A percentile compares a stretch with the other conserved stretches of the same genome.
Evolutionary conservation across 2,329 filamentous ascomycete genomes (phyloP).

Genomic region (Rhytidhysteron rufulum): DNA sequence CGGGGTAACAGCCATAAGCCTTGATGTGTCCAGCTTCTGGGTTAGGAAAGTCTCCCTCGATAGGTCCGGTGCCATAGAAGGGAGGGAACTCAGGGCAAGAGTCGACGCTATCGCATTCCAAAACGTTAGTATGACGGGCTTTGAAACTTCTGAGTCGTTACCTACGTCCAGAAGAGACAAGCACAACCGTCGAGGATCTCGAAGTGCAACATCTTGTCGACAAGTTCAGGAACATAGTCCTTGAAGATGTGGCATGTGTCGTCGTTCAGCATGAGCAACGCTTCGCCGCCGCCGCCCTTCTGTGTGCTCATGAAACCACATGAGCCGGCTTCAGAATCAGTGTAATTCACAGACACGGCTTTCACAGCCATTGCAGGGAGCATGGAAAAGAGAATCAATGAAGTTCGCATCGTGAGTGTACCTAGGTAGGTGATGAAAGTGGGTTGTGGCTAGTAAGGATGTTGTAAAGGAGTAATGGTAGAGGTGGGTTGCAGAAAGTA

Average conservation of each 20-base stretch:
- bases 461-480: too few species aligned
- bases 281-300: neutral
- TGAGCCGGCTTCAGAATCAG: too few species aligned
- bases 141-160: neutral
- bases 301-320: constrained; percentile 1
- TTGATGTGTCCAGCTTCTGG: neutral
- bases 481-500: too few species aligned
- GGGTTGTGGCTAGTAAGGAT: too few species aligned
- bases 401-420: too few species aligned
- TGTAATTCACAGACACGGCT: too few species aligned
- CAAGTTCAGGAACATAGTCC: neutral
- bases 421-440: too few species aligned
- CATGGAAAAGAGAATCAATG: too few species aligned
- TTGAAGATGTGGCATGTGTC: constrained; percentile 1
- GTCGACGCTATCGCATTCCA: neutral
- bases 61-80: neutral
- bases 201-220: neutral
- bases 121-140: neutral
- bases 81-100: constrained; percentile 1
- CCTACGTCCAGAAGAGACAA: neutral
- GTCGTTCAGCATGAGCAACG: neutral
- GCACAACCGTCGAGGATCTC: neutral
- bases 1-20: neutral
- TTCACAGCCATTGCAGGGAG: too few species aligned
- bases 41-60: neutral